A percentile compares a stretch with the other conserved stretches of the same genome.
Evolutionary conservation across 306 rosid species (phyloP).

Genomic region (Vicia sativa): DNA sequence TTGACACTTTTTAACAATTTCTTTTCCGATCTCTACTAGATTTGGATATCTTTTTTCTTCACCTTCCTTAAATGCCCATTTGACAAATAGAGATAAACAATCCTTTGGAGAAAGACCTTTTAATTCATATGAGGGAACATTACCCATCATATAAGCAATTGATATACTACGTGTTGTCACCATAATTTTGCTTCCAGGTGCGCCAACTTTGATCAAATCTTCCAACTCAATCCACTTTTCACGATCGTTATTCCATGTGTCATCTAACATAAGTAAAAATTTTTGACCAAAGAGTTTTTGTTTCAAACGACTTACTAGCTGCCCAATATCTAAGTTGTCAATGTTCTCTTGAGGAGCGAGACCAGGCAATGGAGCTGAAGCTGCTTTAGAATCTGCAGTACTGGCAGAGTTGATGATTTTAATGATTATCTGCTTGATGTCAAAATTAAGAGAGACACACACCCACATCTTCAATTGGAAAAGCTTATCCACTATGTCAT

Average conservation of each 20-base stretch:
- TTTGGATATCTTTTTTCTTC: not conserved
- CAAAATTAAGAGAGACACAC: not conserved
- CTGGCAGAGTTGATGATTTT: not conserved
- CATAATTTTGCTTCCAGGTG: not conserved
- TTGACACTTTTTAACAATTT: not conserved
- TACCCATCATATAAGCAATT: not conserved
- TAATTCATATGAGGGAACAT: not conserved
- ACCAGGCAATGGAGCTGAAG: not conserved
- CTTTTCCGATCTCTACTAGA: not conserved
- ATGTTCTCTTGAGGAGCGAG: not conserved
- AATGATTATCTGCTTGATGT: not conserved
- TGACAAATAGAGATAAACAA: not conserved
- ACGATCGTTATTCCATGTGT: not conserved
- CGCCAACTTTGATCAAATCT: not conserved
- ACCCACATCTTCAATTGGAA: not conserved
- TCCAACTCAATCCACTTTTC: not conserved
- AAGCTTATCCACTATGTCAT: too few relatives aligned
- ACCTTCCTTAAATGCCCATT: conserved; percentile 1
- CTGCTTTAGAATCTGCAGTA: not conserved
- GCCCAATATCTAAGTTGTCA: not conserved
- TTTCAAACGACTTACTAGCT: not conserved
- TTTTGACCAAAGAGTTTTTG: not conserved
- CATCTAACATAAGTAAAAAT: conserved; percentile 4
- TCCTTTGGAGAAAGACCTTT: not conserved
- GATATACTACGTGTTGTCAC: not conserved